These are phyloP conservation scores for Daldinia grandis DNA, from an alignment of 495 filamentous ascomycete species.

Conservation along the genomic window DNA sequence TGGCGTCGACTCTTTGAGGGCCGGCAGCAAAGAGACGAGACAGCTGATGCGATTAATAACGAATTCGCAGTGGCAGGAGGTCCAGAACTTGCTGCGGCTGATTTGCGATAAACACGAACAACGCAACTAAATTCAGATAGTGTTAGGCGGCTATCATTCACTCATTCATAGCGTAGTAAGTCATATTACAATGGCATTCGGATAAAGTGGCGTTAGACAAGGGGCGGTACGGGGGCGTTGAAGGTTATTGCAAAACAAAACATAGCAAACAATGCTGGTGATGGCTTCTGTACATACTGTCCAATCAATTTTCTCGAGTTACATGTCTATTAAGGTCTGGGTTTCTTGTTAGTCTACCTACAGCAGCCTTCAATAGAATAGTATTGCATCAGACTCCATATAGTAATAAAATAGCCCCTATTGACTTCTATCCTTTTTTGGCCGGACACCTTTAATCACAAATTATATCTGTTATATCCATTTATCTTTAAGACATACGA, in stretches of 20 bases:
- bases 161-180: slow-evolving; percentile 41
- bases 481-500: neutral
- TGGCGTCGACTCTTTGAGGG: slow-evolving; percentile 88
- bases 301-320: neutral
- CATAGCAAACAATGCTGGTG: slow-evolving; percentile 11
- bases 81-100: slow-evolving; percentile 49
- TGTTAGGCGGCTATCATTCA: slow-evolving; percentile 30
- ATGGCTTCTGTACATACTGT: slow-evolving; percentile 29
- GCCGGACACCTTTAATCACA: neutral
- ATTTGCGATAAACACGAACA: slow-evolving; percentile 35
- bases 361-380: neutral
- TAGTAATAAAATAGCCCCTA: neutral
- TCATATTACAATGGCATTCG: slow-evolving; percentile 25
- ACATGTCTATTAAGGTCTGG: neutral
- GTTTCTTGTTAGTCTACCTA: neutral
- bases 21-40: slow-evolving; percentile 53
- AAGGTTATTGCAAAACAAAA: neutral
- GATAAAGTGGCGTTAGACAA: slow-evolving; percentile 20
- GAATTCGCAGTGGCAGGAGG: slow-evolving; percentile 61
- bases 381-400: neutral
- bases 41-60: slow-evolving; percentile 58
- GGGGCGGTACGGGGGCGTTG: slow-evolving; percentile 33
- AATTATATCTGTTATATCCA: neutral
- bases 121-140: neutral
- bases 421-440: neutral